phyloP scores from a whole-genome alignment of 1,284 basidiomycete species.

The Apiotrichum mycotoxinovorans region DNA sequence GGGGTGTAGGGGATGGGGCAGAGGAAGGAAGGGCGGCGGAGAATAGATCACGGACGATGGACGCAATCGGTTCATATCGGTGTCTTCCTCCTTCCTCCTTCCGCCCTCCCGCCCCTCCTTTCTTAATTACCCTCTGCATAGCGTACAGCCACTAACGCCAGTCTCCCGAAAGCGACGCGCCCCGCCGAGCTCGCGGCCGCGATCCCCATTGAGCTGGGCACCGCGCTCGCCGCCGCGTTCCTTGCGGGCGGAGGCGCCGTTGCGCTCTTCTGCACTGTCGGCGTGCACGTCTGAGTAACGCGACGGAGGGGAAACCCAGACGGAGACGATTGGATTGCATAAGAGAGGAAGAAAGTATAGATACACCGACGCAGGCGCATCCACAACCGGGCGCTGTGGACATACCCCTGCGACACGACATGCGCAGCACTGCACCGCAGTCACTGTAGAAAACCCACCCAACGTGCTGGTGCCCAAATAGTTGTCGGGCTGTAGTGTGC shows the following conservation, averaged over 20 bases:
- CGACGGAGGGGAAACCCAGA: background rate
- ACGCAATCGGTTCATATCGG: too few species aligned
- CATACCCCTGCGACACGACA: too few species aligned
- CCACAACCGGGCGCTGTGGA: too few species aligned
- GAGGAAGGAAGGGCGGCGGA: too few species aligned
- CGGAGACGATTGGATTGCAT: background rate
- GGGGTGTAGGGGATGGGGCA: too few species aligned
- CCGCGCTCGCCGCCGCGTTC: constrained; percentile 67
- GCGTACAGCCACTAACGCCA: constrained; percentile 9
- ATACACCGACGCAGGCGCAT: too few species aligned
- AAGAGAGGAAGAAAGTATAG: too few species aligned
- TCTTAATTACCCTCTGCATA: too few species aligned
- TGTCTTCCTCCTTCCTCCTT: too few species aligned
- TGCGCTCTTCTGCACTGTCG: constrained; percentile 77
- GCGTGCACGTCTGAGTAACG: constrained; percentile 67
- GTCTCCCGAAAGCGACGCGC: constrained; percentile 34
- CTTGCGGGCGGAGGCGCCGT: constrained; percentile 81
- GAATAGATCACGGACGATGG: too few species aligned
- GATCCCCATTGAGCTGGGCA: constrained; percentile 62
- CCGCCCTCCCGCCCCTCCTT: too few species aligned
- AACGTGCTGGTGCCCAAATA: background rate
- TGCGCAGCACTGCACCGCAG: too few species aligned
- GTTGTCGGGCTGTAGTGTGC: background rate
- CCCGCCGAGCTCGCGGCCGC: constrained; percentile 60
- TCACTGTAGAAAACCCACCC: background rate